Evolutionary conservation across 2,329 filamentous ascomycete species (phyloP).

Genomic region (Blastomyces silverae): DNA sequence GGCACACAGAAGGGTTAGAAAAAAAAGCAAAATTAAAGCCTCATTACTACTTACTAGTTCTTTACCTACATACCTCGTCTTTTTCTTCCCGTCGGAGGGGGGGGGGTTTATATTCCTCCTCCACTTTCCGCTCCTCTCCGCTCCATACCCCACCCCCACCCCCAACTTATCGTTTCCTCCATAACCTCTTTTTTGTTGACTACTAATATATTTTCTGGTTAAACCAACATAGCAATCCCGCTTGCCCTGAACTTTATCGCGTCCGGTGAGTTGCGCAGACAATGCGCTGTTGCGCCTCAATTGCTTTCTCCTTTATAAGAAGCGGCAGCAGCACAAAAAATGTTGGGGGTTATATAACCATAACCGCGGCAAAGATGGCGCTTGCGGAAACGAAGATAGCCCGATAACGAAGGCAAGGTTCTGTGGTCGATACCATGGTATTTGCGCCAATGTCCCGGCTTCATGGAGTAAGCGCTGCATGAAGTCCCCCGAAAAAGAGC

Average conservation of each 20-base stretch:
- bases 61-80: background rate
- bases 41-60: background rate
- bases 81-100: background rate
- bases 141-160: background rate
- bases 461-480: background rate
- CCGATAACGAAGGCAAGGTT: background rate
- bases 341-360: background rate
- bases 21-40: conserved; percentile 7
- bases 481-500: background rate
- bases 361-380: background rate
- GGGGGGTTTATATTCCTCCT: background rate
- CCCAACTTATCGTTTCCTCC: background rate
- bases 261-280: conserved; percentile 65
- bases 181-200: background rate
- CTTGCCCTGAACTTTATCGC: conserved; percentile 85
- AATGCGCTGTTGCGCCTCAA: conserved; percentile 32
- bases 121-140: background rate
- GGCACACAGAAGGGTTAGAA: conserved; percentile 75
- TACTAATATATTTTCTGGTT: conserved; percentile 16
- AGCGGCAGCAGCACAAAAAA: conserved; percentile 51
- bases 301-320: conserved; percentile 31
- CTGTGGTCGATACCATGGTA: background rate
- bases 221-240: conserved; percentile 57
- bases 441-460: background rate
- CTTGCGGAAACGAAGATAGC: background rate